Evolutionary conservation across 768 basidiomycete genomes (phyloP), one percentile per base, ranked within the genome.

Genomic region (Boletales sp.): DNA sequence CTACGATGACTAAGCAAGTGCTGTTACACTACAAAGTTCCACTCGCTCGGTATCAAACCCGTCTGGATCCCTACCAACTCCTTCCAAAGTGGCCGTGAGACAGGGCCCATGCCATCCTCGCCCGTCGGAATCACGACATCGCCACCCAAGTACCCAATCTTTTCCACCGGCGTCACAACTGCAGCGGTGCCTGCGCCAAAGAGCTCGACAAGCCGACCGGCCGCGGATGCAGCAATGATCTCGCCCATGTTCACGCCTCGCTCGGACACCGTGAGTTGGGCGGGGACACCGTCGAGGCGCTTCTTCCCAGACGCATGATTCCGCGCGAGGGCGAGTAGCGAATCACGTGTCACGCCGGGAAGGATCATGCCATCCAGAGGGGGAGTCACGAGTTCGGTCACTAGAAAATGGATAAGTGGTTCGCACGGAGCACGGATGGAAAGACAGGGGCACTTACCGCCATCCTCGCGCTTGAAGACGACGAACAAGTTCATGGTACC

Each of bases 401-500:
- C 77, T 81, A 49, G 33, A 56, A 34, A 19, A 50, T 37, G 5
- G 31, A 11, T 18, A 43, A 19, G 32, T 21, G 34, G 2, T 10
- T 12, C 8, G 17, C 33, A 28, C 5, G 25, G 25, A 28, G 25
- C 25, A 5, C 6, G 5, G 25, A 28, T 7, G 25, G 40, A 39
- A 30, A 25, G 51, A 37, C 11, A 45, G 4, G 47, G 30, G 11
- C 43, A 54, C 75, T 50, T 46, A 83, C 86, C 72, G 42, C 87
- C 88, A 59, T 87, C 80, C 17, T 80, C 76, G 18, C 75, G 78
- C 64, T 79, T 81, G 69, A 94, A 83, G 4, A 85, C 89, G 39
- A 86, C 82, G 54, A 94, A 94, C 65, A 93, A 70, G 69, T 95
- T 95, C 93, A 94, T 94, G 1, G 91, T 92, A 37, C 93, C 93